Evolutionary conservation across 1,284 basidiomycete species (phyloP).

Genomic region (Cerioporus squamosus): DNA sequence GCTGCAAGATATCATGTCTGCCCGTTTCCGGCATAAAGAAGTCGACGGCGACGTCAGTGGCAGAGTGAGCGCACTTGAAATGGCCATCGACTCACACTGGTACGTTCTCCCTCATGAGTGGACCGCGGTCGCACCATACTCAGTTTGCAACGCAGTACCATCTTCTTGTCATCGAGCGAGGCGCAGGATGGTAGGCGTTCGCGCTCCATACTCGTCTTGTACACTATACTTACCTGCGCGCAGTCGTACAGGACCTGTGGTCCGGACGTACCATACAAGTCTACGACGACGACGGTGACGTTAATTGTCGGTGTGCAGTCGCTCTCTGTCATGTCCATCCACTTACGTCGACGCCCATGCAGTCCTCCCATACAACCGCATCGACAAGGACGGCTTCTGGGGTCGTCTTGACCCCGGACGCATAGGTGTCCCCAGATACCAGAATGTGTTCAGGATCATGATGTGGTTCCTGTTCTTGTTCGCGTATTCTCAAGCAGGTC

Average conservation of each 20-base stretch:
- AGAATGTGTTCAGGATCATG: slow-evolving; percentile 74
- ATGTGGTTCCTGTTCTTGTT: slow-evolving; percentile 88
- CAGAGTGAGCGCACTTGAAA: slow-evolving; percentile 77
- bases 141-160: slow-evolving; percentile 48
- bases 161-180: slow-evolving; percentile 89
- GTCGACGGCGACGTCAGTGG: slow-evolving; percentile 79
- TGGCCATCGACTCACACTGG: slow-evolving; percentile 87
- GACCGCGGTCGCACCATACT: too few relatives aligned
- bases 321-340: background rate
- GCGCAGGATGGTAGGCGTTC: slow-evolving; percentile 71
- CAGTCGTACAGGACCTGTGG: slow-evolving; percentile 80
- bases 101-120: slow-evolving; percentile 33
- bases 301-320: slow-evolving; percentile 60
- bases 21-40: slow-evolving; percentile 75
- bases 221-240: background rate
- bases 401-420: slow-evolving; percentile 77
- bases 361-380: slow-evolving; percentile 68
- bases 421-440: slow-evolving; percentile 88
- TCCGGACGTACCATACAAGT: slow-evolving; percentile 80
- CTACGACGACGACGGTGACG: slow-evolving; percentile 69
- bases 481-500: slow-evolving; percentile 86
- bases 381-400: slow-evolving; percentile 61
- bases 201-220: too few relatives aligned
- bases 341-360: background rate
- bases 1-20: slow-evolving; percentile 74